A percentile compares a stretch with the other conserved stretches of the same genome.
phyloP scores from a whole-genome alignment of 805 yeast species.

The Ogataea chonburiensis region DNA sequence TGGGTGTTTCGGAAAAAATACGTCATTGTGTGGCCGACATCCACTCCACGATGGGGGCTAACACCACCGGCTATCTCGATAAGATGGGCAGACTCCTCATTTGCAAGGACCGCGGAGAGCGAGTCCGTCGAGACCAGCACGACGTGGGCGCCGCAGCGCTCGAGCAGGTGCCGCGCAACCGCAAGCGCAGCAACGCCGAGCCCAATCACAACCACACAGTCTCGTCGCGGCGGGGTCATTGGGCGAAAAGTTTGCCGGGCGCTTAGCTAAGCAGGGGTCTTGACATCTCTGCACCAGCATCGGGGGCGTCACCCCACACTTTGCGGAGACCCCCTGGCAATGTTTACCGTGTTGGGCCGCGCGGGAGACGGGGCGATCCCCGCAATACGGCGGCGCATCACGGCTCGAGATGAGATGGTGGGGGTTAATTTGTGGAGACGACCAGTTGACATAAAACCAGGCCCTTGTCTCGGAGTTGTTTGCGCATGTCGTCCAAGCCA shows the following conservation, averaged over 20 bases:
- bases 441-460: no score
- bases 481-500: slow-evolving; percentile 5
- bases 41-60: slow-evolving; percentile 7
- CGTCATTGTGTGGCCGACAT: slow-evolving; percentile 13
- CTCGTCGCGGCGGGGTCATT: slow-evolving; percentile 4
- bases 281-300: slow-evolving; percentile 5
- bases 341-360: slow-evolving; percentile 4
- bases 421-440: slow-evolving; percentile 10
- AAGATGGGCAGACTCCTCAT: slow-evolving; percentile 19
- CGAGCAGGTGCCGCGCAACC: slow-evolving; percentile 12
- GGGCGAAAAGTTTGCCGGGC: no score
- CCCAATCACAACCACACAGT: slow-evolving; percentile 14
- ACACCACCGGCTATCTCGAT: slow-evolving; percentile 12
- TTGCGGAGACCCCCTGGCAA: slow-evolving; percentile 9
- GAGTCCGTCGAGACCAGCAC: slow-evolving; percentile 17
- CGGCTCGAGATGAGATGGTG: slow-evolving; percentile 8
- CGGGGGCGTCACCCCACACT: slow-evolving; percentile 5
- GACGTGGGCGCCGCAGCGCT: slow-evolving; percentile 9
- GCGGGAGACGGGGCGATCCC: slow-evolving; percentile 5
- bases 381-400: slow-evolving; percentile 9
- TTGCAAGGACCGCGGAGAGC: slow-evolving; percentile 9
- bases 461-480: not conserved
- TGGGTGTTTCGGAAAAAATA: slow-evolving; percentile 12
- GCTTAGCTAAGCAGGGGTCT: no score
- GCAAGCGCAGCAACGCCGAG: slow-evolving; percentile 16